A percentile compares a stretch with the other conserved stretches of the same genome.
These are phyloP conservation scores for Phytophthora pinifolia DNA, from an alignment of 352 stramenopile species.

Conservation along the genomic window DNA sequence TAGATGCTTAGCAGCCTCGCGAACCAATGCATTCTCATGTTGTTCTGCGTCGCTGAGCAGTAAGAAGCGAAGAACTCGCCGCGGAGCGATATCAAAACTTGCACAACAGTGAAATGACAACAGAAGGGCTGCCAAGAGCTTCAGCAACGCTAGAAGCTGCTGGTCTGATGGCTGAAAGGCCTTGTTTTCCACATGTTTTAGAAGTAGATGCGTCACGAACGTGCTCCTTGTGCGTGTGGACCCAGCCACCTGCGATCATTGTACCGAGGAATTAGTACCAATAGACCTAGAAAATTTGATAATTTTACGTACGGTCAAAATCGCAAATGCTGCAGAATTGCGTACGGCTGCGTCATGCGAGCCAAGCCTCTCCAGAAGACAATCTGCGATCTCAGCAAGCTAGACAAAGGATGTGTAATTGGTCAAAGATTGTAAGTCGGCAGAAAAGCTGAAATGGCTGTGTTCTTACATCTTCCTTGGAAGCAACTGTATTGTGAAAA, in stretches of 20 bases:
- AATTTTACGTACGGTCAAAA: constrained; percentile 18
- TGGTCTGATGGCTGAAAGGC: constrained; percentile 22
- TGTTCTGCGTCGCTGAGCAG: constrained; percentile 26
- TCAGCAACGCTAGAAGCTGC: constrained; percentile 38
- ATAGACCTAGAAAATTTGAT: background rate
- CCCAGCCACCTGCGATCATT: constrained; percentile 39
- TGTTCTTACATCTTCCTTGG: constrained; percentile 17
- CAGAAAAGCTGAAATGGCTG: background rate
- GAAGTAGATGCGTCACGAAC: constrained; percentile 43
- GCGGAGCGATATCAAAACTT: constrained; percentile 42
- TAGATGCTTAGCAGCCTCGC: constrained; percentile 41
- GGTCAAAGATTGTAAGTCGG: background rate
- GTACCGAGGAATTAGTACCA: background rate
- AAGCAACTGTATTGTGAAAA: constrained; percentile 18
- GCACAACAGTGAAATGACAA: constrained; percentile 50
- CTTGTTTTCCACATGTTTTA: constrained; percentile 30
- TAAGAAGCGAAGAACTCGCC: constrained; percentile 42
- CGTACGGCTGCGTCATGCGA: constrained; percentile 12
- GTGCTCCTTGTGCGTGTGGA: constrained; percentile 31
- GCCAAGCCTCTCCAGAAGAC: constrained; percentile 14
- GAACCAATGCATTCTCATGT: constrained; percentile 43
- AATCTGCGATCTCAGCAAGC: constrained; percentile 10
- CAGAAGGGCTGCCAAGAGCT: constrained; percentile 41
- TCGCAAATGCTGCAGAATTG: constrained; percentile 14
- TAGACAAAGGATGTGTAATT: background rate